Evolutionary conservation across 345 rosid species (phyloP).

Genomic region (Ceriops zippeliana): DNA sequence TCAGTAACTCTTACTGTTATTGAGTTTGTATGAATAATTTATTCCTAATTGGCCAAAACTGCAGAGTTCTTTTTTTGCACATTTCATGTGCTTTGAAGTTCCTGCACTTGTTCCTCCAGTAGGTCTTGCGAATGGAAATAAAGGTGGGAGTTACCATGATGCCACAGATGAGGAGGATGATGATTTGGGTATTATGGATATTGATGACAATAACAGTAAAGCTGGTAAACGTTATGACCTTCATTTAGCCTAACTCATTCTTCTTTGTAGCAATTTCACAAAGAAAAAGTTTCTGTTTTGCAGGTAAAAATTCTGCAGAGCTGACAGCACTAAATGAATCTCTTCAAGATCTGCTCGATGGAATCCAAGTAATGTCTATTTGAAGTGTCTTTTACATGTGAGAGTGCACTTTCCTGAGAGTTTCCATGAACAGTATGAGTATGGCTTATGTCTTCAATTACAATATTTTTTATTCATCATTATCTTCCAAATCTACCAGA

Average conservation of each 20-base stretch:
- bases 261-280: conserved; percentile 10
- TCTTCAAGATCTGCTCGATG: conserved; percentile 95
- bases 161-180: conserved; percentile 52
- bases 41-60: conserved; percentile 26
- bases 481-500: no score
- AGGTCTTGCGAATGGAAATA: conserved; percentile 61
- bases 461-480: no score
- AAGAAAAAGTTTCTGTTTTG: conserved; percentile 23
- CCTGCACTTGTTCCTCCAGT: conserved; percentile 91
- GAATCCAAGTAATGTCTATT: conserved; percentile 66
- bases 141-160: conserved; percentile 30
- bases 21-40: conserved; percentile 11
- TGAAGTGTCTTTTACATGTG: no score
- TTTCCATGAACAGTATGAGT: no score
- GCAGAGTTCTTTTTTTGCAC: conserved; percentile 99
- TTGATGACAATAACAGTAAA: conserved; percentile 75
- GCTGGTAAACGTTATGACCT: conserved; percentile 44
- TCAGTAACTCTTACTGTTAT: conserved; percentile 13
- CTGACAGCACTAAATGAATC: conserved; percentile 79
- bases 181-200: conserved; percentile 95
- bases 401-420: no score
- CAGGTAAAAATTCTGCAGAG: conserved; percentile 76
- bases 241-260: conserved; percentile 12
- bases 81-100: conserved; percentile 99
- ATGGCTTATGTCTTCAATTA: no score